These are phyloP conservation scores for Cyanidioschyzon merolae DNA, from an alignment of 23 red algal genomes.

Conservation along the genomic window DNA sequence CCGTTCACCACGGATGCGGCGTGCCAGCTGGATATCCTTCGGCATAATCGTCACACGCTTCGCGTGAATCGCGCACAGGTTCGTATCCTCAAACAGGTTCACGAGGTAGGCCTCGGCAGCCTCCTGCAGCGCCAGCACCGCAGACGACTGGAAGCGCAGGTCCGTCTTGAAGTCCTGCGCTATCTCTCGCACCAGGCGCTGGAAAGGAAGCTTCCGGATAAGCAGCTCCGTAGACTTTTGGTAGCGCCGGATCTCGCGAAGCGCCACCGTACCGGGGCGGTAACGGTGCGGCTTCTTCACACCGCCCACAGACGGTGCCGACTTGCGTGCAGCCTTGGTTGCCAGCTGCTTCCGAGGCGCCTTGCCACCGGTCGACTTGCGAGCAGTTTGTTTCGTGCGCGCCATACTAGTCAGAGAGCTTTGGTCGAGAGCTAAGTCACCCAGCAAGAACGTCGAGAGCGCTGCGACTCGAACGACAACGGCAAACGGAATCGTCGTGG, in stretches of 20 bases:
- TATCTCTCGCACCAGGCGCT: constrained; percentile 98
- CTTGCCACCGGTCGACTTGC: constrained; percentile 99
- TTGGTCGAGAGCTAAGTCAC: too few relatives aligned
- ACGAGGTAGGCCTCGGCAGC: constrained; percentile 97
- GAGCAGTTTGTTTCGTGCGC: constrained; percentile 98
- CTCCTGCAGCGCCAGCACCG: constrained; percentile 95
- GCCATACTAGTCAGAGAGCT: constrained; percentile 78
- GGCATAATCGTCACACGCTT: constrained; percentile 99
- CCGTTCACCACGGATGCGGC: constrained; percentile 88
- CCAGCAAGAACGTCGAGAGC: too few relatives aligned
- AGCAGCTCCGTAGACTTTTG: constrained; percentile 99
- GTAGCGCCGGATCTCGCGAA: constrained; percentile 96
- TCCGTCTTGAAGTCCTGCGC: constrained; percentile 99
- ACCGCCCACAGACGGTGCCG: constrained; percentile 75
- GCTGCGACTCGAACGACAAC: too few relatives aligned
- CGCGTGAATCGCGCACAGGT: constrained; percentile 99
- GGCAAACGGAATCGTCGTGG: too few relatives aligned
- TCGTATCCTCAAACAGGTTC: constrained; percentile 96
- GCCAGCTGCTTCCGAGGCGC: constrained; percentile 99
- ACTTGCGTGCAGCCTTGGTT: constrained; percentile 99
- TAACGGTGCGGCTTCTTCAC: constrained; percentile 99
- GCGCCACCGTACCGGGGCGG: constrained; percentile 94
- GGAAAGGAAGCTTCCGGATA: constrained; percentile 99
- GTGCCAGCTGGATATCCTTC: constrained; percentile 99
- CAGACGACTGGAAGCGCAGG: constrained; percentile 97